A percentile compares a stretch with the other conserved stretches of the same genome.
phyloP scores from a whole-genome alignment of 495 filamentous ascomycete genomes.

The Darksidea phi region DNA sequence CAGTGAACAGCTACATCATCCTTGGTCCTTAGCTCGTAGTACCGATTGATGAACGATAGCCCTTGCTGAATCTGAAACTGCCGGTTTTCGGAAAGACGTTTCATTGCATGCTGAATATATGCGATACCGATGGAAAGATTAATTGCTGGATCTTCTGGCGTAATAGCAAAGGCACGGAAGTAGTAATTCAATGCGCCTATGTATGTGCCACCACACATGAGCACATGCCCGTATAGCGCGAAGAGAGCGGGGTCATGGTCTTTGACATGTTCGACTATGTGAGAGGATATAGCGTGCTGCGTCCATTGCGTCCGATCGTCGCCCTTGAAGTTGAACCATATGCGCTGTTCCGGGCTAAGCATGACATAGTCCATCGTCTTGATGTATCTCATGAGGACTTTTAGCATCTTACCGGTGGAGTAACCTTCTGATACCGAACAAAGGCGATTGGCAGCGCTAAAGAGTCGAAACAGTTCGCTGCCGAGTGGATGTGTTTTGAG shows the following conservation, averaged over 20 bases:
- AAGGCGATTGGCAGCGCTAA: slow-evolving; percentile 66
- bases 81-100: slow-evolving; percentile 83
- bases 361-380: slow-evolving; percentile 78
- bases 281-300: slow-evolving; percentile 4
- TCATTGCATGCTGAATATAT: slow-evolving; percentile 82
- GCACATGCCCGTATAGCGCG: slow-evolving; percentile 83
- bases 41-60: slow-evolving; percentile 73
- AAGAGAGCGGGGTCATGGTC: slow-evolving; percentile 67
- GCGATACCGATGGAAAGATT: slow-evolving; percentile 70
- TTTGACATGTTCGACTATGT: slow-evolving; percentile 11
- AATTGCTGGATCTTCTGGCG: slow-evolving; percentile 71
- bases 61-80: slow-evolving; percentile 85
- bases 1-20: slow-evolving; percentile 48
- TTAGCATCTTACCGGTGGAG: slow-evolving; percentile 65
- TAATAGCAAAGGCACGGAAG: slow-evolving; percentile 76
- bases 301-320: slow-evolving; percentile 13
- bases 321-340: slow-evolving; percentile 37
- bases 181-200: slow-evolving; percentile 86
- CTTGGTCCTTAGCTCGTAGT: slow-evolving; percentile 59
- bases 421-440: slow-evolving; percentile 51
- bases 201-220: slow-evolving; percentile 76
- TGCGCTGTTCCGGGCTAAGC: slow-evolving; percentile 35
- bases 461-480: slow-evolving; percentile 80
- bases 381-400: slow-evolving; percentile 85
- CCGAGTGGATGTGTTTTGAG: slow-evolving; percentile 83